Percentiles rank a stretch among this genome's conserved stretches.
phyloP scores from a whole-genome alignment of 1,139 yeast genomes.

The Kodamaea fungicola region DNA sequence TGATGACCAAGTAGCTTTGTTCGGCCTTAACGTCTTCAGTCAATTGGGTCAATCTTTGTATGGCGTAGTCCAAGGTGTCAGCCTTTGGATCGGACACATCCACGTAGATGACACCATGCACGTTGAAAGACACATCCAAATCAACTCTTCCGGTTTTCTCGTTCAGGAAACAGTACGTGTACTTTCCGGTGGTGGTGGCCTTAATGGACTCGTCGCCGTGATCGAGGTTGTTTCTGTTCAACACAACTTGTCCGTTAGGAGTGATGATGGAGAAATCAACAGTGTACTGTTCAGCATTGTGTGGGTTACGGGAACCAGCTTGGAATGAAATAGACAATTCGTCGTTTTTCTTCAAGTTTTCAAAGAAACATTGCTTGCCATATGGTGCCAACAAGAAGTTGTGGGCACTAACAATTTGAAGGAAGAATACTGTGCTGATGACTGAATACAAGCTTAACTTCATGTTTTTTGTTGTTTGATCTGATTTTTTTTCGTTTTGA shows the following conservation, averaged over 20 bases:
- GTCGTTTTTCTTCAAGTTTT: constrained; percentile 76
- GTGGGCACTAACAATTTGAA: constrained; percentile 51
- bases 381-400: constrained; percentile 80
- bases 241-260: constrained; percentile 56
- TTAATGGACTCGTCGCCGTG: constrained; percentile 78
- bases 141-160: constrained; percentile 71
- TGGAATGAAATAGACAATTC: constrained; percentile 88
- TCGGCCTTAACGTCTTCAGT: constrained; percentile 89
- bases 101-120: constrained; percentile 87
- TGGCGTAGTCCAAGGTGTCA: constrained; percentile 83
- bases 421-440: constrained; percentile 5
- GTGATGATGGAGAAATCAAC: constrained; percentile 71
- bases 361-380: constrained; percentile 88
- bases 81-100: constrained; percentile 80
- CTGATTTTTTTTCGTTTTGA: constrained; percentile 2
- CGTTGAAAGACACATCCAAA: constrained; percentile 92
- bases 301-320: constrained; percentile 87
- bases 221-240: constrained; percentile 53
- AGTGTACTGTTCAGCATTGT: constrained; percentile 68
- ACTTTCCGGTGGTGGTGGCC: constrained; percentile 69
- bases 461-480: constrained; percentile 7
- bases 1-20: constrained; percentile 85
- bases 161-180: constrained; percentile 87
- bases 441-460: constrained; percentile 4
- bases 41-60: constrained; percentile 69